A percentile compares a stretch with the other conserved stretches of the same genome.
Evolutionary conservation across 83 land plant genomes (phyloP).

Genomic region (Larix sibirica): DNA sequence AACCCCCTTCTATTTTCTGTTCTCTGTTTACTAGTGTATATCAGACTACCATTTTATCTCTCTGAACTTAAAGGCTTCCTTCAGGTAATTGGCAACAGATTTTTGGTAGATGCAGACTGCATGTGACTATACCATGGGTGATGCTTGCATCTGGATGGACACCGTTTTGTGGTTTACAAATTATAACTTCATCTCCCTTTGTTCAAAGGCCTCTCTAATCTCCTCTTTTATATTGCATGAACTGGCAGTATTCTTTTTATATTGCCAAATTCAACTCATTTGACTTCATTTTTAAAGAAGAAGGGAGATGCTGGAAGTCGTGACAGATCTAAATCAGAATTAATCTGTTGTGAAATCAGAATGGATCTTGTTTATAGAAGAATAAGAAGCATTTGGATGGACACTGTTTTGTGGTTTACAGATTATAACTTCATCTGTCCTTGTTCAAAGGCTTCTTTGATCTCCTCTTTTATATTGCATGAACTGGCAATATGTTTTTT

Average conservation of each 20-base stretch:
- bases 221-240: background rate
- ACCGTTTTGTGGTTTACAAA: too few relatives aligned
- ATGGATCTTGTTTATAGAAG: too few relatives aligned
- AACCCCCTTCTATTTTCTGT: background rate
- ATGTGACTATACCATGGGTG: slow-evolving; percentile 5
- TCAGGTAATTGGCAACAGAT: background rate
- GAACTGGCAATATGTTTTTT: background rate
- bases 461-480: background rate
- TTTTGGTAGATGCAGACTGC: slow-evolving; percentile 1
- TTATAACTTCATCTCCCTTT: background rate
- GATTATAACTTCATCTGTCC: background rate
- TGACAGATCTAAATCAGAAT: too few relatives aligned
- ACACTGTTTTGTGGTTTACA: too few relatives aligned
- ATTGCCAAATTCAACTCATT: too few relatives aligned
- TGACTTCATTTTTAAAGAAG: too few relatives aligned
- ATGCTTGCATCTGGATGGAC: too few relatives aligned
- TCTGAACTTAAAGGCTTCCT: background rate
- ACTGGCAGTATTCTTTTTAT: background rate
- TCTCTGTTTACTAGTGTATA: background rate
- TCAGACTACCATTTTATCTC: background rate
- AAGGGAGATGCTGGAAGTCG: too few relatives aligned
- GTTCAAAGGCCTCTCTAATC: background rate
- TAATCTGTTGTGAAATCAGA: too few relatives aligned
- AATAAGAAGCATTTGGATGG: too few relatives aligned
- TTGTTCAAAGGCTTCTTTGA: background rate